A percentile compares a stretch with the other conserved stretches of the same genome.
Conservation (phyloP, 306 rosid species). For the Bauhinia variegata region DNA sequence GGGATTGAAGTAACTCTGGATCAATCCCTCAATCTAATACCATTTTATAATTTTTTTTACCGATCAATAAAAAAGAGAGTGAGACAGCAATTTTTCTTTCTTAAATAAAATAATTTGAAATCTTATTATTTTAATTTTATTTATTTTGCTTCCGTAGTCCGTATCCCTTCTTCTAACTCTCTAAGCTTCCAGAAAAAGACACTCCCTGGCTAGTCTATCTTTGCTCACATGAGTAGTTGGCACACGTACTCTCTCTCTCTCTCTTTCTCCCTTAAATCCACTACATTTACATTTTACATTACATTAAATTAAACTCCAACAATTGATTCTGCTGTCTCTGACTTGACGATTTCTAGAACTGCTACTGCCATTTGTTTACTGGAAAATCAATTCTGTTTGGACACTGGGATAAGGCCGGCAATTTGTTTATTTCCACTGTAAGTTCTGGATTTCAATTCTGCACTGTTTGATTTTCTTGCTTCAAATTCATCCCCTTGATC, state of each 20-base stretch:
- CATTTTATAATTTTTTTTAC: too few relatives aligned
- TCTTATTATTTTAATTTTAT: too few relatives aligned
- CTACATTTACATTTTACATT: slow-evolving; percentile 22
- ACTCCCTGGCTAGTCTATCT: neutral
- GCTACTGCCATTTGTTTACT: slow-evolving; percentile 5
- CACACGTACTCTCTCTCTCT: slow-evolving; percentile 3
- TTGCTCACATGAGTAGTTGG: neutral
- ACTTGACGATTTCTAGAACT: slow-evolving; percentile 18
- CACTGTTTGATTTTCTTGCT: too few relatives aligned
- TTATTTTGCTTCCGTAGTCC: too few relatives aligned
- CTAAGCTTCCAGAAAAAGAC: slow-evolving; percentile 20
- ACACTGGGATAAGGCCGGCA: slow-evolving; percentile 11
- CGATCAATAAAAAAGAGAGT: too few relatives aligned
- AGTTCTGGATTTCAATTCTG: neutral
- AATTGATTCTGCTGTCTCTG: neutral
- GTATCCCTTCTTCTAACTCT: too few relatives aligned
- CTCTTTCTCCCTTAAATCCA: too few relatives aligned
- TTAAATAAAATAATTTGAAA: too few relatives aligned
- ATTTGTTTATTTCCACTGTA: slow-evolving; percentile 7
- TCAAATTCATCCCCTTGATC: too few relatives aligned
- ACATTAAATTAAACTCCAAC: neutral
- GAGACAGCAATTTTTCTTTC: too few relatives aligned
- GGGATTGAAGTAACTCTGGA: too few relatives aligned
- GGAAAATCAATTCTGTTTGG: neutral
- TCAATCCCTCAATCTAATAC: too few relatives aligned